phyloP scores from a whole-genome alignment of 768 basidiomycete genomes.

The Leccinum disarticulatum region DNA sequence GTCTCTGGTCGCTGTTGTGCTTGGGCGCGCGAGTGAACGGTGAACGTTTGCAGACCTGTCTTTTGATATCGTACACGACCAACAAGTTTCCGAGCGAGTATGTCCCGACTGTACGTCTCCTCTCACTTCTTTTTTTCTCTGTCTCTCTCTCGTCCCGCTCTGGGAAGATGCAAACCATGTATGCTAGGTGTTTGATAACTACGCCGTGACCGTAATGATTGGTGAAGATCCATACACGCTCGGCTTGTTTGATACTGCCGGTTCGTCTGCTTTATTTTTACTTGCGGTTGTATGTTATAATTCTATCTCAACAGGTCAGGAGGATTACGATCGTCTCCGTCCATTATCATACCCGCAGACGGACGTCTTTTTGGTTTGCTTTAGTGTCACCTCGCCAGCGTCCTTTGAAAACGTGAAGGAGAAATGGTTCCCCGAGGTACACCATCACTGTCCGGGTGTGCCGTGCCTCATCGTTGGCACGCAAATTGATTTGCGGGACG shows the following conservation, averaged over 20 bases:
- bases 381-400: constrained; percentile 97
- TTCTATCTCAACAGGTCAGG: constrained; percentile 68
- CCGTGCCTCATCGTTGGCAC: constrained; percentile 99
- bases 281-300: constrained; percentile 11
- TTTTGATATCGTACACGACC: constrained; percentile 95
- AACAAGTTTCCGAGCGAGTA: constrained; percentile 99
- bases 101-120: constrained; percentile 84
- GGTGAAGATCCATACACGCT: constrained; percentile 99
- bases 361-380: constrained; percentile 99
- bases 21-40: constrained; percentile 1
- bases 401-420: constrained; percentile 99
- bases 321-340: constrained; percentile 99
- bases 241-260: constrained; percentile 98
- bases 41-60: constrained; percentile 67
- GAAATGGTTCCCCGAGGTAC: constrained; percentile 99
- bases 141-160: not conserved
- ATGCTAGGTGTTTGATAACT: constrained; percentile 88
- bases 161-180: constrained; percentile 20
- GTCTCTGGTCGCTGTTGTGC: not conserved
- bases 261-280: constrained; percentile 47
- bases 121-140: not conserved
- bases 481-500: constrained; percentile 95
- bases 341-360: constrained; percentile 99
- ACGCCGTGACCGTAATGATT: constrained; percentile 99
- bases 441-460: constrained; percentile 98